A percentile compares a stretch with the other conserved stretches of the same genome.
Evolutionary conservation across 192 early-diverging fungal genomes (phyloP).

Genomic region (Gonapodya sp.): DNA sequence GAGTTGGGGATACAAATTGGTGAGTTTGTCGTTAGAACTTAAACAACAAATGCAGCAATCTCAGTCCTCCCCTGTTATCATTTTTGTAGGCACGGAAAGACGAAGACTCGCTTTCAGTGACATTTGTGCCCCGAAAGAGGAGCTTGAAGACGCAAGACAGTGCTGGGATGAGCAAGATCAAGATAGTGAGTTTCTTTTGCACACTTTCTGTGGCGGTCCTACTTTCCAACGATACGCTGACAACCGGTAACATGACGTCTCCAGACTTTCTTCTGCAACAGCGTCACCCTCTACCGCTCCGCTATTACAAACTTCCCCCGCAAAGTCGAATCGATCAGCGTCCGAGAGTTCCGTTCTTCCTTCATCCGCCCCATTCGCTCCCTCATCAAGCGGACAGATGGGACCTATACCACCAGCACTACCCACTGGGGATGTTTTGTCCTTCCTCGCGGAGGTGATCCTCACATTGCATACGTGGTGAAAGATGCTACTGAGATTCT

Average conservation of each 20-base stretch:
- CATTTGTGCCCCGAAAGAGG: background rate
- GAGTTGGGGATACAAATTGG: background rate
- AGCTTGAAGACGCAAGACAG: background rate
- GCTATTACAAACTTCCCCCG: background rate
- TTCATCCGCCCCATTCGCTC: background rate
- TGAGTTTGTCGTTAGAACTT: background rate
- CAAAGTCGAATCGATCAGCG: background rate
- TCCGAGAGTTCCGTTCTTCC: background rate
- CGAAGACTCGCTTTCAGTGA: background rate
- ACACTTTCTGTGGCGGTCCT: no score
- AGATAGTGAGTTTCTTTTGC: background rate
- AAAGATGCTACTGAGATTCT: background rate
- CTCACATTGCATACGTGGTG: background rate
- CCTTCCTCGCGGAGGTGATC: background rate
- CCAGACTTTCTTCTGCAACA: background rate
- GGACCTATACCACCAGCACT: background rate
- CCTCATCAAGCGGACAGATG: background rate
- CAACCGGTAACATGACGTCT: background rate
- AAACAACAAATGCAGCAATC: background rate
- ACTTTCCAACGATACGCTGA: background rate
- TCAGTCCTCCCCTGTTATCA: background rate
- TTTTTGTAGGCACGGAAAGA: background rate
- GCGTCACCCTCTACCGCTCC: background rate
- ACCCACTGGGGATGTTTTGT: background rate
- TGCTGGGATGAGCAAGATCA: background rate